A percentile compares a stretch with the other conserved stretches of the same genome.
Evolutionary conservation across 2,329 filamentous ascomycete species (phyloP).

Genomic region (Nectriaceae sp.): DNA sequence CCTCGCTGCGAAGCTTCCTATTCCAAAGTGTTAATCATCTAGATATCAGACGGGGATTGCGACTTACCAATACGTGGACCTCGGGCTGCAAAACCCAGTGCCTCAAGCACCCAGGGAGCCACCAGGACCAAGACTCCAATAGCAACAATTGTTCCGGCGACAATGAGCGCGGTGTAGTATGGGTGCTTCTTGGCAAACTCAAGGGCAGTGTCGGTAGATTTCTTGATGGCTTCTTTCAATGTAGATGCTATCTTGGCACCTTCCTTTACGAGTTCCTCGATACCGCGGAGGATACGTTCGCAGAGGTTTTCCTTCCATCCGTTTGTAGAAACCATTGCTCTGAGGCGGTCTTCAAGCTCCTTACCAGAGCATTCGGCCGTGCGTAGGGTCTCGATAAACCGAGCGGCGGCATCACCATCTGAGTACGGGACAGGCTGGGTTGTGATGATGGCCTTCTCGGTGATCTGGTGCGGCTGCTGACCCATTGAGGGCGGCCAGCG

Average conservation of each 20-base stretch:
- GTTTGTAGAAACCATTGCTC: constrained; percentile 5
- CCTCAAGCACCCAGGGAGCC: constrained; percentile 22
- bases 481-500: neutral
- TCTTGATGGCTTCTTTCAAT: constrained; percentile 15
- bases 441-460: constrained; percentile 1
- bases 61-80: constrained; percentile 21
- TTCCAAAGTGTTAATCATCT: neutral
- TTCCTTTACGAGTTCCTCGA: constrained; percentile 15
- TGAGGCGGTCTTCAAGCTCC: constrained; percentile 8
- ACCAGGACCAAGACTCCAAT: constrained; percentile 20
- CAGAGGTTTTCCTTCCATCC: constrained; percentile 22
- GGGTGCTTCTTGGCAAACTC: constrained; percentile 24
- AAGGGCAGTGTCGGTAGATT: constrained; percentile 4
- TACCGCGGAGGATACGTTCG: constrained; percentile 14
- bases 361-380: neutral
- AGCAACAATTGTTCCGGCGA: constrained; percentile 15
- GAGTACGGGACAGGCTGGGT: constrained; percentile 7
- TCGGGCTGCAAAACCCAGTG: constrained; percentile 18
- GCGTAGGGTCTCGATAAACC: constrained; percentile 14
- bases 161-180: constrained; percentile 18
- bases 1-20: constrained; percentile 23
- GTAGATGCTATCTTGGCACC: constrained; percentile 9
- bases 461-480: neutral
- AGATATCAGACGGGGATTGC: fast-evolving
- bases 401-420: constrained; percentile 9